These are phyloP conservation scores for Phytophthora palmivora DNA, from an alignment of 352 stramenopile genomes.

Conservation along the genomic window DNA sequence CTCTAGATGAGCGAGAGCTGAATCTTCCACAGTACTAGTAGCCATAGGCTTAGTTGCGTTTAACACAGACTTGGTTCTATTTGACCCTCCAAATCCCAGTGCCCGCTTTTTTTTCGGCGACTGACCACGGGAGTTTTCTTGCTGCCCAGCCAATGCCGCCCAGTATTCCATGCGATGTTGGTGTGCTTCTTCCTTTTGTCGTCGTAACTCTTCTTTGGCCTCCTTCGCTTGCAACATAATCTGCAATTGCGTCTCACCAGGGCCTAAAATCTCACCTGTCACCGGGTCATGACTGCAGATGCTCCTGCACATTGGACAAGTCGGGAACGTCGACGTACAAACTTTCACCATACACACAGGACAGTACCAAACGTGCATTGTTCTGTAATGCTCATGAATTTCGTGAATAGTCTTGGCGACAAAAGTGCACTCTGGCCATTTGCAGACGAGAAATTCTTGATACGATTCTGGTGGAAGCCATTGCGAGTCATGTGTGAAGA, in stretches of 20 bases:
- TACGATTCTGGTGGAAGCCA: constrained; percentile 77
- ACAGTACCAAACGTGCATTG: constrained; percentile 77
- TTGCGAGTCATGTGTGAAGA: constrained; percentile 82
- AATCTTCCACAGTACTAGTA: constrained; percentile 4
- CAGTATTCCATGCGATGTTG: constrained; percentile 74
- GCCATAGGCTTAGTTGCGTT: neutral
- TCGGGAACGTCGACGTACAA: constrained; percentile 69
- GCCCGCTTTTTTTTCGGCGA: constrained; percentile 42
- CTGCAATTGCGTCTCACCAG: constrained; percentile 63
- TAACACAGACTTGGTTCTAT: constrained; percentile 4
- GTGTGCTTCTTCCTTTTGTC: constrained; percentile 64
- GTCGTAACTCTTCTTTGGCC: constrained; percentile 47
- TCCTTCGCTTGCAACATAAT: constrained; percentile 53
- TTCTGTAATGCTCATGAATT: constrained; percentile 79
- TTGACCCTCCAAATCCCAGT: constrained; percentile 42
- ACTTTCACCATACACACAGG: constrained; percentile 78
- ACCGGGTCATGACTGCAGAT: constrained; percentile 61
- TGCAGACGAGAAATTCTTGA: constrained; percentile 65
- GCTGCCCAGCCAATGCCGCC: constrained; percentile 49
- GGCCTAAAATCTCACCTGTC: constrained; percentile 66
- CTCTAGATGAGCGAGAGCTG: constrained; percentile 25
- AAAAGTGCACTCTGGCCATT: constrained; percentile 68
- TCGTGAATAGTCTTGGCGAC: constrained; percentile 64
- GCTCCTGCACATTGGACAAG: constrained; percentile 68
- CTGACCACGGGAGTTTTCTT: constrained; percentile 28